phyloP scores from a whole-genome alignment of 2,329 filamentous ascomycete species.

The Trichoderma guizhouense region DNA sequence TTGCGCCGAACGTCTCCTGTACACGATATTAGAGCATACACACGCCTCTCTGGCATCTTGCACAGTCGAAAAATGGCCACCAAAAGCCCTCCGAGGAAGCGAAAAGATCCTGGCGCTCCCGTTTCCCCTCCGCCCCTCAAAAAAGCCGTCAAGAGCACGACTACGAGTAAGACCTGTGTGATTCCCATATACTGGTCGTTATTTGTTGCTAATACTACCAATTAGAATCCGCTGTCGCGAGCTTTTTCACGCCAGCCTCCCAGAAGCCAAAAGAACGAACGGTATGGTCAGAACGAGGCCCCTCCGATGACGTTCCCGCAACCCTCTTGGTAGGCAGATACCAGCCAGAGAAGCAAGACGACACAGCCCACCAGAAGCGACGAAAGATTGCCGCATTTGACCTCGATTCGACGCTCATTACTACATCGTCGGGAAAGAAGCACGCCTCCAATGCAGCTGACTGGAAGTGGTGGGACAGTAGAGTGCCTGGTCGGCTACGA shows the following conservation, averaged over 20 bases:
- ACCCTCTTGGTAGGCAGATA: conserved; percentile 76
- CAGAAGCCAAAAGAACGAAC: conserved; percentile 78
- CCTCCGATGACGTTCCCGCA: conserved; percentile 43
- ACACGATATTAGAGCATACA: neutral
- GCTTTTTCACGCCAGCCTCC: conserved; percentile 84
- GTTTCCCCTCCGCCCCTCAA: conserved; percentile 55
- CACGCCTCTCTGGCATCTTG: neutral
- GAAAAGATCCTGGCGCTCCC: conserved; percentile 38
- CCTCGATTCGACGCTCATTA: conserved; percentile 83
- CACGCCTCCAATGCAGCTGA: conserved; percentile 69
- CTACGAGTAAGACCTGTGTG: conserved; percentile 44
- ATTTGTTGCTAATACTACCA: neutral
- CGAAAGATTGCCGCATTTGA: conserved; percentile 71
- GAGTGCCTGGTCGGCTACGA: conserved; percentile 64
- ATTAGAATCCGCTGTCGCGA: conserved; percentile 66
- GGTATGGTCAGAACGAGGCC: conserved; percentile 65
- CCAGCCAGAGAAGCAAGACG: conserved; percentile 41
- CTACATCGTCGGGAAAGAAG: conserved; percentile 73
- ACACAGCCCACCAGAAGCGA: conserved; percentile 34
- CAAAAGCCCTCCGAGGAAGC: conserved; percentile 28
- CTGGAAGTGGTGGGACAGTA: conserved; percentile 90
- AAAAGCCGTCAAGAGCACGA: conserved; percentile 49
- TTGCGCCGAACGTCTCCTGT: neutral
- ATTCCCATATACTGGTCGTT: neutral
- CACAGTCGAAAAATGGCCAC: conserved; percentile 27